Evolutionary conservation across 2,329 filamentous ascomycete species (phyloP).

Genomic region (Claviceps spartinae): DNA sequence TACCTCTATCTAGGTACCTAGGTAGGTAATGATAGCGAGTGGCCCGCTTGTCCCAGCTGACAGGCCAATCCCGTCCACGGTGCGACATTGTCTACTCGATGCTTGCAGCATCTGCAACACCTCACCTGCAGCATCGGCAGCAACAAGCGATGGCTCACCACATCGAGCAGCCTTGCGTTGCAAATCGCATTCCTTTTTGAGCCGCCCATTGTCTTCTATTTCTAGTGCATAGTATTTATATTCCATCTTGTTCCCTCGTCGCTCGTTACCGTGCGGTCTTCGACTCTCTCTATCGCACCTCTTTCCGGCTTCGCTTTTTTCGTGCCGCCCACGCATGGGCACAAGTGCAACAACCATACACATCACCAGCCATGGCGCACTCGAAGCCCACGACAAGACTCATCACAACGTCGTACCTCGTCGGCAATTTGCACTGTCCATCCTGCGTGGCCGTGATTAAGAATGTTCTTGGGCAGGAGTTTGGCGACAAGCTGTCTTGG

Average conservation of each 20-base stretch:
- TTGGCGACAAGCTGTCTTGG: conserved; percentile 33
- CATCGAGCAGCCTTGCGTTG: not conserved
- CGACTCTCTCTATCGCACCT: not conserved
- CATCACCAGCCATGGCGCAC: conserved; percentile 14
- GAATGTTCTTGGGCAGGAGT: conserved; percentile 37
- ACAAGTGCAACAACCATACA: conserved; percentile 1
- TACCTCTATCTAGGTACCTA: too few species aligned
- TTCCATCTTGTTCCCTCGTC: too few species aligned
- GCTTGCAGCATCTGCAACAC: not conserved
- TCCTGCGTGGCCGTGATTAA: conserved; percentile 58
- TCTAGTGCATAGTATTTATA: too few species aligned
- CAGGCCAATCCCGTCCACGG: not conserved
- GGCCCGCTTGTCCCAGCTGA: not conserved
- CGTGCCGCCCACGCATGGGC: not conserved
- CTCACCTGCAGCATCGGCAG: not conserved
- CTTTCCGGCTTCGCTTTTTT: too few species aligned
- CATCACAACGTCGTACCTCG: conserved; percentile 46
- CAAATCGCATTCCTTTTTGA: not conserved
- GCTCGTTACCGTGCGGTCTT: not conserved
- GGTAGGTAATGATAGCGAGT: not conserved
- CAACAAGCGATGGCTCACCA: not conserved
- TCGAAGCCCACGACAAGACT: conserved; percentile 30
- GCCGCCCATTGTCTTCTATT: too few species aligned
- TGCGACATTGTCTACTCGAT: not conserved
- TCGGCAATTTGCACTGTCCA: conserved; percentile 66